Evolutionary conservation across 1,284 basidiomycete genomes (phyloP).

Genomic region (Microbotryomycetes sp.): DNA sequence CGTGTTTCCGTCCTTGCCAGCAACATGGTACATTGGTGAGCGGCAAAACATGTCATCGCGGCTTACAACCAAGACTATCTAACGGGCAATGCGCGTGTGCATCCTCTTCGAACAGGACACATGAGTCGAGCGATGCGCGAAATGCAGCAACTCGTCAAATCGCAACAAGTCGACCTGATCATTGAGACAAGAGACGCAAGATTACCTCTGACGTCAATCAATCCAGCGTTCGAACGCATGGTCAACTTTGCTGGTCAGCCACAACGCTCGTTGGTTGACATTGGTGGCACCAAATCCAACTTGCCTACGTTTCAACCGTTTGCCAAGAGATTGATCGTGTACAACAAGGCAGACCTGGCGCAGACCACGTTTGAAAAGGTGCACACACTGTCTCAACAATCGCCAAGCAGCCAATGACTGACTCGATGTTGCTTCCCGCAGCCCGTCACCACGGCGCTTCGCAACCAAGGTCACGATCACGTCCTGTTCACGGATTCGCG

Average conservation of each 20-base stretch:
- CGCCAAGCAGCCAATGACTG: too few species aligned
- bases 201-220: conserved; percentile 88
- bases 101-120: conserved; percentile 63
- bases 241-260: conserved; percentile 32
- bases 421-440: conserved; percentile 27
- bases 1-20: conserved; percentile 25
- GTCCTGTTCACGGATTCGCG: conserved; percentile 51
- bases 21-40: conserved; percentile 32
- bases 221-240: conserved; percentile 71
- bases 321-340: conserved; percentile 70
- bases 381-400: conserved; percentile 34
- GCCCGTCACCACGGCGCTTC: conserved; percentile 47
- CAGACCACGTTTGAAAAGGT: conserved; percentile 78
- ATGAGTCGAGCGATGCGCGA: conserved; percentile 82
- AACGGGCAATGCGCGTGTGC: background rate
- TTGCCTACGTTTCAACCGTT: conserved; percentile 11
- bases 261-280: background rate
- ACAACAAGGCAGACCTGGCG: conserved; percentile 90
- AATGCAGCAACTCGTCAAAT: conserved; percentile 61
- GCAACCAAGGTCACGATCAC: conserved; percentile 44
- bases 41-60: background rate
- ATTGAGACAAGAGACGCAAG: conserved; percentile 91
- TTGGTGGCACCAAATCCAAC: conserved; percentile 7
- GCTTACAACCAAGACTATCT: background rate
- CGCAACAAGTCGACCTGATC: conserved; percentile 74